phyloP scores from a whole-genome alignment of 139 green algal genomes.

The Haematococcus lacustris region DNA sequence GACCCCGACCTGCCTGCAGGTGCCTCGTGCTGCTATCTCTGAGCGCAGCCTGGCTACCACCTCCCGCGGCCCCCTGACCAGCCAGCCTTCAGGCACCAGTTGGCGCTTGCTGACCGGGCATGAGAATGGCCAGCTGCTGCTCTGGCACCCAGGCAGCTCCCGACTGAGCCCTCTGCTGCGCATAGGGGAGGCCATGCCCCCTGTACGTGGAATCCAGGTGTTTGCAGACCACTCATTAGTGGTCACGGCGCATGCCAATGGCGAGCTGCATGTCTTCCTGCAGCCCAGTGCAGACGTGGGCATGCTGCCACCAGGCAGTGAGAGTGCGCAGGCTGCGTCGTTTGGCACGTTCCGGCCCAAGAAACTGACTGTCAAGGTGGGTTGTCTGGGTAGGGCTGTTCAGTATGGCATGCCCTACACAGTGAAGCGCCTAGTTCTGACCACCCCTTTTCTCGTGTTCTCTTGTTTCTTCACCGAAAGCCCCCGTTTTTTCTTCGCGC shows the following conservation, averaged over 20 bases:
- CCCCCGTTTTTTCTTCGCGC: too few species aligned
- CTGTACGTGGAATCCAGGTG: constrained; percentile 20
- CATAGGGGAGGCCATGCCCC: constrained; percentile 20
- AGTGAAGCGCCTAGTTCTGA: too few species aligned
- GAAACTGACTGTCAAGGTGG: constrained; percentile 1
- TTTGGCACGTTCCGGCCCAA: constrained; percentile 17
- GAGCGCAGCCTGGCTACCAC: neutral
- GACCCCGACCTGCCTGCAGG: too few species aligned
- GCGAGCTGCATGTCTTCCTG: constrained; percentile 30
- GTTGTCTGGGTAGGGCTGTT: too few species aligned
- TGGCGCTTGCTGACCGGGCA: constrained; percentile 45
- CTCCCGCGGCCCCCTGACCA: neutral
- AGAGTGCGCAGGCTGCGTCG: neutral
- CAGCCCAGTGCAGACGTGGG: constrained; percentile 14
- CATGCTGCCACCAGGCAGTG: constrained; percentile 8
- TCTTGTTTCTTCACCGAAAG: too few species aligned
- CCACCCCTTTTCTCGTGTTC: too few species aligned
- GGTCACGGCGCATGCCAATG: constrained; percentile 28
- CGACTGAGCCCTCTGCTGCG: constrained; percentile 23
- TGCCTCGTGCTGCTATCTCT: neutral
- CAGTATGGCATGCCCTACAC: too few species aligned
- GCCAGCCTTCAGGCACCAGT: neutral
- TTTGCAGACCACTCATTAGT: constrained; percentile 26
- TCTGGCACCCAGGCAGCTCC: constrained; percentile 27
- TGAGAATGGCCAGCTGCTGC: constrained; percentile 44